These are phyloP conservation scores for Gautieria morchelliformis DNA, from an alignment of 768 basidiomycete species.

Conservation along the genomic window DNA sequence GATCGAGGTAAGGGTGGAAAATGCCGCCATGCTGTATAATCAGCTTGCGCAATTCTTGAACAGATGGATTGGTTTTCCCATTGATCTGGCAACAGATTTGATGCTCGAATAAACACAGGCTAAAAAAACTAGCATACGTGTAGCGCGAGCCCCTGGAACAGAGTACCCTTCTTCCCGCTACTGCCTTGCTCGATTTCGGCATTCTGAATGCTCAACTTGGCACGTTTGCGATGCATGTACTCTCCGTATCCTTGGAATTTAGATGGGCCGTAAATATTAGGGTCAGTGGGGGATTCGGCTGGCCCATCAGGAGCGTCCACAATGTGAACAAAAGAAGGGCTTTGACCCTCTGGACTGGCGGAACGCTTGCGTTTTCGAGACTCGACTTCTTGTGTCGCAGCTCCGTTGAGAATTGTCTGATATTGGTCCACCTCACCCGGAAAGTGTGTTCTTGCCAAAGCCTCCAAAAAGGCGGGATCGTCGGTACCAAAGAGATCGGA, in stretches of 20 bases:
- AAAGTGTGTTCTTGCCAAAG: not conserved
- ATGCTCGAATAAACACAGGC: not conserved
- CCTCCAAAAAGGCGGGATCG: not conserved
- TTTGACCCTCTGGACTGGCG: not conserved
- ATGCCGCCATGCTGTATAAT: conserved; percentile 77
- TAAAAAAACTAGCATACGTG: conserved; percentile 50
- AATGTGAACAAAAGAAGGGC: not conserved
- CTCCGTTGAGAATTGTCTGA: not conserved
- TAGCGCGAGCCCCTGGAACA: conserved; percentile 69
- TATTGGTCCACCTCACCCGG: not conserved
- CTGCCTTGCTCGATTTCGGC: conserved; percentile 22
- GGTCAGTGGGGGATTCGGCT: not conserved
- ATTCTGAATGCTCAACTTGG: conserved; percentile 84
- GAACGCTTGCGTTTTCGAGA: conserved; percentile 2
- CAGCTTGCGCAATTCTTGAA: conserved; percentile 73
- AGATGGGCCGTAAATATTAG: conserved; percentile 59
- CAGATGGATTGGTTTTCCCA: conserved; percentile 79
- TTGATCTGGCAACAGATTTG: conserved; percentile 51
- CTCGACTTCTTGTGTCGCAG: not conserved
- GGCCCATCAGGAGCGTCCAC: not conserved
- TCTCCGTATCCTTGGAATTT: conserved; percentile 78
- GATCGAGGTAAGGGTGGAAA: conserved; percentile 77
- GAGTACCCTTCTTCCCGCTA: conserved; percentile 26
- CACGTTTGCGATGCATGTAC: conserved; percentile 86
- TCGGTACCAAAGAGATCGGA: conserved; percentile 5